Evolutionary conservation across 2,329 filamentous ascomycete species (phyloP).

Genomic region (Neonectria sp.): DNA sequence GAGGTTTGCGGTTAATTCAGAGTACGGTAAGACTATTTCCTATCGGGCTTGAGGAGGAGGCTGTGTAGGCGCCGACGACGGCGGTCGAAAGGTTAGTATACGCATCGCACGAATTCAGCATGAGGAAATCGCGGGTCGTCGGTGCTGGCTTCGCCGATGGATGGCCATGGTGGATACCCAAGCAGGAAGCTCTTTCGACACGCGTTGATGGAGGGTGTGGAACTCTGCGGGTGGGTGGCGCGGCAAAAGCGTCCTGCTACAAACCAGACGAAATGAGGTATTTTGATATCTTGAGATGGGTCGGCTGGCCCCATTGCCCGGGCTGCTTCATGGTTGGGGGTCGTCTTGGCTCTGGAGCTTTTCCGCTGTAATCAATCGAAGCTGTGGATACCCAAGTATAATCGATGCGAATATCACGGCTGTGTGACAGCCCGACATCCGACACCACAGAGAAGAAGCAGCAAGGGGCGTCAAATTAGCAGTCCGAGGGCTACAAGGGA

Average conservation of each 20-base stretch:
- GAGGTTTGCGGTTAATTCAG: conserved; percentile 6
- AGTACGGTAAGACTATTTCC: not conserved
- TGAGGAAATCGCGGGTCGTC: conserved; percentile 5
- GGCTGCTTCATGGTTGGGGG: no score
- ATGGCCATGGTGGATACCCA: conserved; percentile 1
- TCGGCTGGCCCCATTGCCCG: no score
- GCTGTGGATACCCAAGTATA: not conserved
- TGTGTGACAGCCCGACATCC: not conserved
- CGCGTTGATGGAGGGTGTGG: not conserved
- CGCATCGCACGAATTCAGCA: no score
- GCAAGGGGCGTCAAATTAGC: not conserved
- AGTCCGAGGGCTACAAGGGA: not conserved
- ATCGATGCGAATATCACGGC: not conserved
- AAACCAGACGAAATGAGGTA: conserved; percentile 17
- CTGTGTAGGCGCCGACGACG: conserved; percentile 9
- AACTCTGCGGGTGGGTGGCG: not conserved
- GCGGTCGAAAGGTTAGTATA: no score
- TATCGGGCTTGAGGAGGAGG: not conserved
- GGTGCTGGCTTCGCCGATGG: conserved; percentile 4
- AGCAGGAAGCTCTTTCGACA: conserved; percentile 12
- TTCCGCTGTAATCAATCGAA: no score
- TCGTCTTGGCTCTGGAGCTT: no score
- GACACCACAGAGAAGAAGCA: not conserved
- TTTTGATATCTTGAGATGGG: conserved; percentile 9
- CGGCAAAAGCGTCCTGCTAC: not conserved